Base-by-base conservation (phyloP, 75 land plant genomes). In the Selaginella moellendorffii region DNA sequence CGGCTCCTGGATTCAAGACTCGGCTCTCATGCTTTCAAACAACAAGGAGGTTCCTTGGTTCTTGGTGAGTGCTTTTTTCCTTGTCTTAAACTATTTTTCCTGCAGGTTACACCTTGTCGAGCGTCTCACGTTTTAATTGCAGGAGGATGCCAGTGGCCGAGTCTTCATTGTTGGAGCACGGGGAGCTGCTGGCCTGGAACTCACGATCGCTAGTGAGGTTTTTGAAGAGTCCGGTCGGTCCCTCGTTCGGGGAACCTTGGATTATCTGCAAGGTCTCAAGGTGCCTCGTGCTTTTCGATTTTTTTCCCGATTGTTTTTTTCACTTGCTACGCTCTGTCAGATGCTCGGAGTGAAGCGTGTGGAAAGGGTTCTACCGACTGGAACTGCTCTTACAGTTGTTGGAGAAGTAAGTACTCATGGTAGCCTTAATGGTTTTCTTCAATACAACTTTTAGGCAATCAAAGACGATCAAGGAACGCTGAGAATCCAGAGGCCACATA, bases 1-100 rank as follows among this genome's bases (percentile, higher is more conserved):
- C 53, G 99, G 99, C 2, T 86, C 99, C 26, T 95, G 99, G 99
- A 86, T 86, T 53, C 99, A 86, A 73, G 99, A 95, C 65, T 95
- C 88, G 61, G 91, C 97, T 28, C 71, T 90, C 72, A 86, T 90
- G 88, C 77, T 82, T 52, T 81, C 97, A 29, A 79, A 76, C 74
- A 86, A 83, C 67, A 86, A 86, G 63, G 97, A 95, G 69, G 99
- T 95, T 26, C 99, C 99, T 1, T 95, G 99, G 99, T 95, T 74
- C 63, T 63, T 95, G 82, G 96, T 89, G 66, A 78, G 42, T 54
- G 5, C 46, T 36, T n/a, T 36, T 36, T 36, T 36, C 14, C 46
- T 36, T 14, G 14, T 36, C 14, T 5, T 36, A 36, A 14, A 36
- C 46, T 36, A n/a, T n/a, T n/a, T n/a, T n/a, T n/a, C n/a, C n/a